Evolutionary conservation across 352 stramenopile genomes (phyloP).

Genomic region (Pythium pyrilobum): DNA sequence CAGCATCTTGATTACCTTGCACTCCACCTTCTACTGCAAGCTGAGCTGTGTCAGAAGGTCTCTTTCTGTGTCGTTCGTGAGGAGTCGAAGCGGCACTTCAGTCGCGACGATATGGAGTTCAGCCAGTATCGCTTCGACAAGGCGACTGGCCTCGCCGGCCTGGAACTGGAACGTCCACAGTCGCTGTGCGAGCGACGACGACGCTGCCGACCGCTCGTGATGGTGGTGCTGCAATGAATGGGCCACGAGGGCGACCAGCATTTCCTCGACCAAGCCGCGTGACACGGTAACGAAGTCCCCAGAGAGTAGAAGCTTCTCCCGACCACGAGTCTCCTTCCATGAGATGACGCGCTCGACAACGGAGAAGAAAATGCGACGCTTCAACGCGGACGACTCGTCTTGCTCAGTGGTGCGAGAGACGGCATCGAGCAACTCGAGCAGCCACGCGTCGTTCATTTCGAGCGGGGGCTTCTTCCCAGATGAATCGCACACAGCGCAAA

Average conservation of each 20-base stretch:
- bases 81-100: neutral
- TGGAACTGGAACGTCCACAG: neutral
- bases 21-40: neutral
- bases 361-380: neutral
- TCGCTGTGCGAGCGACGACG: neutral
- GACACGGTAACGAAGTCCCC: neutral
- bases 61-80: conserved; percentile 1
- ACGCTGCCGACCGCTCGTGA: neutral
- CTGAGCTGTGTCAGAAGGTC: conserved; percentile 4
- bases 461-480: conserved; percentile 5
- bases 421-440: conserved; percentile 12
- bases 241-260: neutral
- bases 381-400: neutral
- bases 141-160: neutral
- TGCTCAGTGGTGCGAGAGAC: neutral
- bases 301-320: neutral
- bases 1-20: too few species aligned
- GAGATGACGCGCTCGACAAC: neutral
- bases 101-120: conserved; percentile 8
- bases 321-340: neutral
- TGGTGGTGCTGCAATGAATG: neutral
- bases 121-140: neutral
- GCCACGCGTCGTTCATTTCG: conserved; percentile 10
- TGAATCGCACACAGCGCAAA: neutral
- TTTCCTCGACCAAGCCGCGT: neutral